Percentiles rank a stretch among this genome's conserved stretches.
Conservation (phyloP, 331 rosid species). For the Pyrus hybrid region DNA sequence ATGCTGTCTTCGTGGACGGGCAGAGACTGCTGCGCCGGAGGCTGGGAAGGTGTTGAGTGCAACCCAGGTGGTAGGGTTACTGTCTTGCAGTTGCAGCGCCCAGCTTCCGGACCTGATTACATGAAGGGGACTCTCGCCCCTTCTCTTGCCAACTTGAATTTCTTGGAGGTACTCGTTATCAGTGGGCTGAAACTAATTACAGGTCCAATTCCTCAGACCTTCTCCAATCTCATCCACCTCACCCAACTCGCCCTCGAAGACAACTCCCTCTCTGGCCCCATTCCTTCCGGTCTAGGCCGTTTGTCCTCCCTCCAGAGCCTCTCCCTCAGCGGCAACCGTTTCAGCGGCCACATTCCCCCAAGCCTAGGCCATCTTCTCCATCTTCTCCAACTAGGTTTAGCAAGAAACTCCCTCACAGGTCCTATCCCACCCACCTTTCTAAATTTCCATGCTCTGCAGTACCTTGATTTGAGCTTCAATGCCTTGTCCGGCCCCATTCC, state of each 20-base stretch:
- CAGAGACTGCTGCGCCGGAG: conserved; percentile 81
- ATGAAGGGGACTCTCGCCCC: conserved; percentile 86
- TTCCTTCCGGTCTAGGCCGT: conserved; percentile 69
- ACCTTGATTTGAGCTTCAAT: conserved; percentile 79
- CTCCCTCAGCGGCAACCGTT: conserved; percentile 62
- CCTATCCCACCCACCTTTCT: conserved; percentile 53
- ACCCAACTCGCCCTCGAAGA: conserved; percentile 68
- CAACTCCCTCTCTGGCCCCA: conserved; percentile 67
- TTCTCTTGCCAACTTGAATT: conserved; percentile 60
- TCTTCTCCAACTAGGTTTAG: conserved; percentile 55
- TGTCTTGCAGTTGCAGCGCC: conserved; percentile 65
- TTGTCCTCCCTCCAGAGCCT: conserved; percentile 59
- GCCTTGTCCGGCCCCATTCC: conserved; percentile 56
- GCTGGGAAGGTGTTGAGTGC: conserved; percentile 93
- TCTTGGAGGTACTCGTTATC: conserved; percentile 74
- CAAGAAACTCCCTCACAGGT: conserved; percentile 57
- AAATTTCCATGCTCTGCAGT: conserved; percentile 41
- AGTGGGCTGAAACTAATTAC: conserved; percentile 72
- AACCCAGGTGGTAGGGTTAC: conserved; percentile 70
- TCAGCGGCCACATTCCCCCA: conserved; percentile 71
- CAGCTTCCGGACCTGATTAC: conserved; percentile 31
- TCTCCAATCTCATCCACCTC: conserved; percentile 63
- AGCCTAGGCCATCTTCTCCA: conserved; percentile 48
- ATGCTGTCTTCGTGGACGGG: conserved; percentile 67
- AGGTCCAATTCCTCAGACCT: conserved; percentile 65